Evolutionary conservation across 1,284 basidiomycete species (phyloP).

Genomic region (Ganoderma leucocontextum): DNA sequence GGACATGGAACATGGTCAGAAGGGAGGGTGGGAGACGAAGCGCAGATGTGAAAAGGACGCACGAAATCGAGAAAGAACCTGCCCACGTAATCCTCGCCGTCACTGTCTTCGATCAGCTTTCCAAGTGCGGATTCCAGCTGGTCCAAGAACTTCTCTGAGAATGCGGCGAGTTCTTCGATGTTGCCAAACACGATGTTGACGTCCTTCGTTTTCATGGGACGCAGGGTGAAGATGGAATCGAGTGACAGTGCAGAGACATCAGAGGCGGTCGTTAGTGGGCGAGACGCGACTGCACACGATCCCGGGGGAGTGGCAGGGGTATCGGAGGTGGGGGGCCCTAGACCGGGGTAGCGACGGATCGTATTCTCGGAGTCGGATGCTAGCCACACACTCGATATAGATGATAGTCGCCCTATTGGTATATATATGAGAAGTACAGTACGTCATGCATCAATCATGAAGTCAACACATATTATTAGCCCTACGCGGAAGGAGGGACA

Average conservation of each 20-base stretch:
- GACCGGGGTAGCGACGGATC: slow-evolving; percentile 4
- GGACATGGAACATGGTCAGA: neutral
- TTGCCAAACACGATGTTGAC: slow-evolving; percentile 83
- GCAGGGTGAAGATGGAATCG: slow-evolving; percentile 28
- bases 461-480: neutral
- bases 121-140: slow-evolving; percentile 49
- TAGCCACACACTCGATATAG: neutral
- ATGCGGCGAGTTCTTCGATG: slow-evolving; percentile 75
- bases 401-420: neutral
- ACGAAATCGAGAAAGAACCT: slow-evolving; percentile 80
- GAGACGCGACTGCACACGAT: slow-evolving; percentile 52
- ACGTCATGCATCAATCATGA: slow-evolving; percentile 9
- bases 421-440: neutral
- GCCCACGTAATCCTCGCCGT: slow-evolving; percentile 79
- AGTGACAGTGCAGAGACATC: slow-evolving; percentile 55
- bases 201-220: slow-evolving; percentile 77
- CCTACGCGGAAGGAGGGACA: slow-evolving; percentile 17
- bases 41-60: slow-evolving; percentile 11
- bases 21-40: neutral
- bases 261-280: slow-evolving; percentile 61
- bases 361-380: neutral
- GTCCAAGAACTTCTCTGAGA: slow-evolving; percentile 74
- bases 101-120: slow-evolving; percentile 62
- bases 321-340: slow-evolving; percentile 42
- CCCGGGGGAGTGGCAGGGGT: slow-evolving; percentile 42